These are phyloP conservation scores for Chamaenerion angustifolium DNA, from an alignment of 345 rosid species.

Conservation along the genomic window DNA sequence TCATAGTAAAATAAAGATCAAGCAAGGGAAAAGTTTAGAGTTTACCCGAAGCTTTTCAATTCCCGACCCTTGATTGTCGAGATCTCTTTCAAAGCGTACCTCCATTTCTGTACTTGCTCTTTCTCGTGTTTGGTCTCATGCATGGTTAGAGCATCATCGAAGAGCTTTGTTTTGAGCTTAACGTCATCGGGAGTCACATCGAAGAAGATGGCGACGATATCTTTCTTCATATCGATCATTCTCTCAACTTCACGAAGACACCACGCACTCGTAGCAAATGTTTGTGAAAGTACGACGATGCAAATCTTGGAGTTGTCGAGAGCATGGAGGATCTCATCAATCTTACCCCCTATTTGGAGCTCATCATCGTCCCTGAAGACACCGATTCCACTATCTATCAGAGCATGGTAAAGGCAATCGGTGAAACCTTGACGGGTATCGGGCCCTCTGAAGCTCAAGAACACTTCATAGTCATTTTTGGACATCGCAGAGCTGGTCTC, in stretches of 20 bases:
- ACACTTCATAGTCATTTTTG: background rate
- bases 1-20: too few relatives aligned
- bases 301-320: background rate
- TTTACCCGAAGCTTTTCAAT: background rate
- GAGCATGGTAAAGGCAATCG: background rate
- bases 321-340: background rate
- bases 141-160: background rate
- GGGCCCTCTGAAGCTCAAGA: background rate
- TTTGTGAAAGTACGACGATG: background rate
- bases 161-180: background rate
- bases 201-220: slow-evolving; percentile 1
- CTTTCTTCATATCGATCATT: background rate
- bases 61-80: background rate
- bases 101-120: background rate
- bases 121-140: background rate
- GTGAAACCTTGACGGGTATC: background rate
- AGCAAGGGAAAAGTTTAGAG: too few relatives aligned
- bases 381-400: background rate
- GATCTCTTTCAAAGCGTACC: background rate
- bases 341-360: background rate
- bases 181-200: background rate
- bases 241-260: background rate
- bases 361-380: background rate
- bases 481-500: background rate
- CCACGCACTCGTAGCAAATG: background rate